These are phyloP conservation scores for Spiraea crenata DNA, from an alignment of 331 rosid species.

Conservation along the genomic window DNA sequence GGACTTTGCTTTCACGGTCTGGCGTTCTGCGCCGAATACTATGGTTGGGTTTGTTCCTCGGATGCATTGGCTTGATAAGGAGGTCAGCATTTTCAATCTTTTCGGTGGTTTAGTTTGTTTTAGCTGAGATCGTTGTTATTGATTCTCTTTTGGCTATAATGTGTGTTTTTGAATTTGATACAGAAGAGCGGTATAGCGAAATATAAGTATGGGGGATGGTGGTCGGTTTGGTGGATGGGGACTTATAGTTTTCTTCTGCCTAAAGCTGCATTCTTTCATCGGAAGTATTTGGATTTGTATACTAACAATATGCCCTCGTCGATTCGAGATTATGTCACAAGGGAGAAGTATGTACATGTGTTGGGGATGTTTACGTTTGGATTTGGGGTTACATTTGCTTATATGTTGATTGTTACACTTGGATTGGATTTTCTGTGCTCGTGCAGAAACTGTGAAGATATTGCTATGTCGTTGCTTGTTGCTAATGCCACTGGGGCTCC, in stretches of 20 bases:
- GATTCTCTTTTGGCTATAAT: neutral
- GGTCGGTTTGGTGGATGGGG: conserved; percentile 71
- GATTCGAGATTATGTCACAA: conserved; percentile 41
- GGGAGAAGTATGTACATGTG: conserved; percentile 34
- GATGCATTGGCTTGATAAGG: conserved; percentile 51
- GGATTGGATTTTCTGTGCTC: neutral
- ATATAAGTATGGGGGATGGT: conserved; percentile 64
- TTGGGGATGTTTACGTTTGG: neutral
- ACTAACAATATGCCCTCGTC: conserved; percentile 39
- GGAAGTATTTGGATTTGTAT: conserved; percentile 50
- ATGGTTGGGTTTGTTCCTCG: conserved; percentile 67
- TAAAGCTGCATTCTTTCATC: conserved; percentile 65
- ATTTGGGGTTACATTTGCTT: neutral
- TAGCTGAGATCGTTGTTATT: neutral
- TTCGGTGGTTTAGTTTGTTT: neutral
- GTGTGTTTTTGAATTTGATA: conserved; percentile 22
- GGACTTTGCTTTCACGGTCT: conserved; percentile 57
- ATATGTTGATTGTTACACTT: conserved; percentile 9
- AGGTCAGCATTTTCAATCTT: conserved; percentile 28
- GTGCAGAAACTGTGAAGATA: conserved; percentile 52
- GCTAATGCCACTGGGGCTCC: conserved; percentile 54
- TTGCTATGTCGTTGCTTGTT: conserved; percentile 60
- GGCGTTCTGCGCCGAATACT: conserved; percentile 44
- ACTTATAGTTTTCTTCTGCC: conserved; percentile 62
- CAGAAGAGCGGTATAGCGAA: conserved; percentile 40